Evolutionary conservation across 2,329 filamentous ascomycete species (phyloP).

Genomic region (Pseudogymnoascus sp.): DNA sequence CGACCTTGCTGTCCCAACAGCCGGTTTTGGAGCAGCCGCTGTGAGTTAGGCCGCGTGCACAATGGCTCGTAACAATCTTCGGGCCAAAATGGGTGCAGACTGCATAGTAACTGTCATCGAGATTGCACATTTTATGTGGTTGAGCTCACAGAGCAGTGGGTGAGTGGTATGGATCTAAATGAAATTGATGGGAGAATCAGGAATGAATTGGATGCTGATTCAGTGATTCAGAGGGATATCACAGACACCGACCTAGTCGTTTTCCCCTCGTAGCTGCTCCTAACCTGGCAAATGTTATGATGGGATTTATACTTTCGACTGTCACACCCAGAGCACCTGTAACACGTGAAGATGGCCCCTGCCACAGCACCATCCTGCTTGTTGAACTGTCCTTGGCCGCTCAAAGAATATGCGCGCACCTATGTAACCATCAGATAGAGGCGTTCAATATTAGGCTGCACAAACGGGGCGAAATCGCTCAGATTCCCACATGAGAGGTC

Average conservation of each 20-base stretch:
- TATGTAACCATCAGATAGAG: not conserved
- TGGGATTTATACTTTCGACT: not conserved
- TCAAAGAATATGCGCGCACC: not conserved
- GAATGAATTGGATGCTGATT: not conserved
- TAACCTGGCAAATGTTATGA: not conserved
- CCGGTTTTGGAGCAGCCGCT: not conserved
- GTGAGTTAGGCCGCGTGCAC: not conserved
- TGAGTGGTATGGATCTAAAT: not conserved
- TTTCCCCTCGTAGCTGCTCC: not conserved
- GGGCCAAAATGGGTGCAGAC: not conserved
- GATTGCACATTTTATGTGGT: not conserved
- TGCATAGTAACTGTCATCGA: not conserved
- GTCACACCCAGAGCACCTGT: not conserved
- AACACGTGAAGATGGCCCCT: not conserved
- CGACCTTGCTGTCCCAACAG: not conserved
- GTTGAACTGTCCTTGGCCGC: not conserved
- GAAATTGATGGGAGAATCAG: not conserved
- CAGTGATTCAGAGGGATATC: not conserved
- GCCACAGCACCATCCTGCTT: not conserved
- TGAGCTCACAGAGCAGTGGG: not conserved
- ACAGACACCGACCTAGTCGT: not conserved
- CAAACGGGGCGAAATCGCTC: not conserved
- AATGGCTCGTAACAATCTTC: not conserved
- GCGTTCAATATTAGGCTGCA: not conserved
- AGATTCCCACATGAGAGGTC: not conserved